Evolutionary conservation across 2,329 filamentous ascomycete species (phyloP).

Genomic region (Escovopsis sp.): DNA sequence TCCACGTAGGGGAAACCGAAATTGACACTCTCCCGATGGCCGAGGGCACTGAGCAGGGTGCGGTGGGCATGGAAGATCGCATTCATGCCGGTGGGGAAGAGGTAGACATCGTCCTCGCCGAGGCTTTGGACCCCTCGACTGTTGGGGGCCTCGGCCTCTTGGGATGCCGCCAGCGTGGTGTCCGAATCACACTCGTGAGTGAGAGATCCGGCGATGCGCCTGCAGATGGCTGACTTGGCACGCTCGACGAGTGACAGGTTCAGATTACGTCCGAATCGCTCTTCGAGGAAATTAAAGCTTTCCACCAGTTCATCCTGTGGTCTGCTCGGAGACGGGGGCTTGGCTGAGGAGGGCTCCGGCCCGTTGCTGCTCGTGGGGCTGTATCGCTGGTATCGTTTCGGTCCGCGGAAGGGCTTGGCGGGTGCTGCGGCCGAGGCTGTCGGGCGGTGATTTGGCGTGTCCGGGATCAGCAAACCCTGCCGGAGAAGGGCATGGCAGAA

Average conservation of each 20-base stretch:
- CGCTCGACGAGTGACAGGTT: constrained; percentile 64
- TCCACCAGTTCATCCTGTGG: constrained; percentile 38
- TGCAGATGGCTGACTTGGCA: constrained; percentile 72
- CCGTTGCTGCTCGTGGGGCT: constrained; percentile 23
- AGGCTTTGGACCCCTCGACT: constrained; percentile 48
- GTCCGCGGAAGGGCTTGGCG: constrained; percentile 47
- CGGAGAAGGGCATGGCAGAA: constrained; percentile 67
- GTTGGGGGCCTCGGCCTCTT: constrained; percentile 21
- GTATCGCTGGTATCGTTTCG: constrained; percentile 60
- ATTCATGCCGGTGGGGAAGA: constrained; percentile 87
- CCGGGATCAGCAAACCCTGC: constrained; percentile 42
- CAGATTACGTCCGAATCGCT: constrained; percentile 85
- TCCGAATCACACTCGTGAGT: constrained; percentile 49
- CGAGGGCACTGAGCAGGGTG: constrained; percentile 49
- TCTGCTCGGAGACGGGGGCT: constrained; percentile 7
- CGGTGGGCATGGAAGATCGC: constrained; percentile 84
- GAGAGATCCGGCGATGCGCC: constrained; percentile 78
- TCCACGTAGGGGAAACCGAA: constrained; percentile 98
- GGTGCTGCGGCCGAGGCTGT: constrained; percentile 7
- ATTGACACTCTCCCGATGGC: constrained; percentile 61
- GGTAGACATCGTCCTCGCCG: constrained; percentile 73
- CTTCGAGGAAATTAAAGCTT: constrained; percentile 71
- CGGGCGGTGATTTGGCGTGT: constrained; percentile 13
- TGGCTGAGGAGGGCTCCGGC: neutral
- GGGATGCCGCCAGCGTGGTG: constrained; percentile 10